Percentiles rank a stretch among this genome's conserved stretches.
These are phyloP conservation scores for Penicillium pancosmium DNA, from an alignment of 495 filamentous ascomycete genomes.

Conservation along the genomic window DNA sequence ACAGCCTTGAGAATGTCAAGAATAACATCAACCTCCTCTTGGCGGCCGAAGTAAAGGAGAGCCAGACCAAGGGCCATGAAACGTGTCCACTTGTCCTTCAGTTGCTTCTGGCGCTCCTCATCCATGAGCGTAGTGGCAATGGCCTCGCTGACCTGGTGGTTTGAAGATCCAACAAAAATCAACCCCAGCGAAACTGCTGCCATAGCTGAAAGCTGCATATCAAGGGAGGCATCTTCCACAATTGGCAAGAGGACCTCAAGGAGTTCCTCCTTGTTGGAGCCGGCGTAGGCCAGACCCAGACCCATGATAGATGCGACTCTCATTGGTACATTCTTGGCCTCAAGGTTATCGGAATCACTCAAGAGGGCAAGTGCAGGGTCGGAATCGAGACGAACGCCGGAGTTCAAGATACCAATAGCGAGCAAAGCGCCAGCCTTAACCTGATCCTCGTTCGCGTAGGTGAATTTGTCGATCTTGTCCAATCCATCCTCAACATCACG, in stretches of 20 bases:
- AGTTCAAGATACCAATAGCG: conserved; percentile 91
- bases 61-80: conserved; percentile 96
- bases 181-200: conserved; percentile 89
- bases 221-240: conserved; percentile 74
- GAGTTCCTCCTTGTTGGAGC: conserved; percentile 84
- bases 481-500: conserved; percentile 91
- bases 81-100: conserved; percentile 96
- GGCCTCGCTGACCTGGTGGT: conserved; percentile 83
- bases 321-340: conserved; percentile 74
- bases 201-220: conserved; percentile 97
- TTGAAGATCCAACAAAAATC: conserved; percentile 88
- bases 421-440: conserved; percentile 89
- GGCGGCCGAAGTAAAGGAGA: conserved; percentile 90
- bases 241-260: conserved; percentile 82
- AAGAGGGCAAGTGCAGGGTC: conserved; percentile 89
- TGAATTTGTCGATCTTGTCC: conserved; percentile 92
- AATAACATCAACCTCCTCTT: conserved; percentile 96
- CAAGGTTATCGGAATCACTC: conserved; percentile 72
- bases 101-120: conserved; percentile 79
- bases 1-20: conserved; percentile 93
- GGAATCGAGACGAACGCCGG: conserved; percentile 80
- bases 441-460: conserved; percentile 76
- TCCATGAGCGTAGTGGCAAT: conserved; percentile 91
- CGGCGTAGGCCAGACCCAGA: conserved; percentile 90
- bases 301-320: conserved; percentile 89